A percentile compares a stretch with the other conserved stretches of the same genome.
Evolutionary conservation across 768 basidiomycete species (phyloP).

Genomic region (Tricholomella constricta): DNA sequence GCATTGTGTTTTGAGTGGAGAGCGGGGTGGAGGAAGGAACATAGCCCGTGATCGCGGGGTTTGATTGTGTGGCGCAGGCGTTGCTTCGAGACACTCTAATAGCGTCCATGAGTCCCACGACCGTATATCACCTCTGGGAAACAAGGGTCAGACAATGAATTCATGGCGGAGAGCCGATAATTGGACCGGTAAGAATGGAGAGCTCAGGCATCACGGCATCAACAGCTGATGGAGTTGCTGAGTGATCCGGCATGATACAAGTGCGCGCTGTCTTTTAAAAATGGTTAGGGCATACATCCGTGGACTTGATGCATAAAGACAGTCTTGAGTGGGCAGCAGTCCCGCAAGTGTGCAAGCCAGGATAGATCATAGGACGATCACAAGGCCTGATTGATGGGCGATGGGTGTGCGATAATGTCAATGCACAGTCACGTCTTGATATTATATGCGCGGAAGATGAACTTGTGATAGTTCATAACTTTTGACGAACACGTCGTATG

Average conservation of each 20-base stretch:
- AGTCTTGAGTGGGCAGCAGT: neutral
- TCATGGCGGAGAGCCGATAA: neutral
- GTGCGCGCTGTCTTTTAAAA: too few relatives aligned
- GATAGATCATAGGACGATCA: neutral
- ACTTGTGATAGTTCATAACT: neutral
- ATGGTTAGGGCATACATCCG: too few relatives aligned
- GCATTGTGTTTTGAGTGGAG: too few relatives aligned
- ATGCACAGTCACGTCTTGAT: neutral
- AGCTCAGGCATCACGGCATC: neutral
- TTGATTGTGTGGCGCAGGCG: conserved; percentile 1
- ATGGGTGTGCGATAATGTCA: neutral
- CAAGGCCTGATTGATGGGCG: conserved; percentile 3
- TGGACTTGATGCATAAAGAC: neutral
- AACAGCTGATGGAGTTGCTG: neutral
- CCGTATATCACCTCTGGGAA: neutral
- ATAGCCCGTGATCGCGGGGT: neutral
- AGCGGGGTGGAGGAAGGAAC: too few relatives aligned
- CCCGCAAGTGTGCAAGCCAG: neutral
- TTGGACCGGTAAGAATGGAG: neutral
- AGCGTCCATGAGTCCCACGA: neutral
- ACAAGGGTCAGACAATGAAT: neutral
- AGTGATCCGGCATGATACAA: neutral
- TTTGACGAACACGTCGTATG: neutral
- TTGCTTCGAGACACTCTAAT: neutral
- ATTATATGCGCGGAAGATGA: neutral